Percentiles rank a stretch among this genome's conserved stretches.
Conservation (phyloP, 306 rosid species). For the Sesbania bispinosa region DNA sequence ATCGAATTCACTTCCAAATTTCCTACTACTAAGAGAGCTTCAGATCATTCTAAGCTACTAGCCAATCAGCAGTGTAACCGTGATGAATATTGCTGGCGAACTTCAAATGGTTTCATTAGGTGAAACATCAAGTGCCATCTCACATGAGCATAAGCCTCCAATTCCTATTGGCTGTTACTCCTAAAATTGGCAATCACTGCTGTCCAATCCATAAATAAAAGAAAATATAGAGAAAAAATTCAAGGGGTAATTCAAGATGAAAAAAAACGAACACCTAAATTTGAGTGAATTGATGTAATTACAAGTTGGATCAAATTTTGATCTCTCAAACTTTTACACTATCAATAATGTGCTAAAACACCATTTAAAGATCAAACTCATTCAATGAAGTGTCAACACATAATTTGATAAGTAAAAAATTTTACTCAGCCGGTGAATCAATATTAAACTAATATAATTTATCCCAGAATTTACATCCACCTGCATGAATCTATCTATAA, state of each 20-base stretch:
- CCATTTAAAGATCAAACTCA: background rate
- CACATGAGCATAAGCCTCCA: background rate
- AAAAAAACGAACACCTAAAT: background rate
- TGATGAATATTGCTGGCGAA: background rate
- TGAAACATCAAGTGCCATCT: background rate
- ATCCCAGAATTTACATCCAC: slow-evolving; percentile 23
- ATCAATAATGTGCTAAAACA: background rate
- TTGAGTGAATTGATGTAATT: background rate
- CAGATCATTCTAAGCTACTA: background rate
- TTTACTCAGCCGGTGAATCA: background rate
- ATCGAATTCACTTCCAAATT: background rate
- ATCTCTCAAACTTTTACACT: background rate
- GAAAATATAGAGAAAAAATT: too few species aligned
- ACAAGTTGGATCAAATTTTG: slow-evolving; percentile 1
- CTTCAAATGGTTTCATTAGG: background rate
- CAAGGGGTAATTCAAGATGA: background rate
- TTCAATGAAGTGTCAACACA: background rate
- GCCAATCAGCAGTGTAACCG: background rate
- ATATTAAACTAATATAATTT: slow-evolving; percentile 3
- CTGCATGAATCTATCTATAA: slow-evolving; percentile 9
- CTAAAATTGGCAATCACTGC: background rate
- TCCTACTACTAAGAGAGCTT: background rate
- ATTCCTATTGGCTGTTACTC: background rate
- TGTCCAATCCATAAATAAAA: background rate
- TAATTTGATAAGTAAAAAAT: background rate